phyloP scores from a whole-genome alignment of 2,329 filamentous ascomycete genomes.

The Fusarium irregulare region DNA sequence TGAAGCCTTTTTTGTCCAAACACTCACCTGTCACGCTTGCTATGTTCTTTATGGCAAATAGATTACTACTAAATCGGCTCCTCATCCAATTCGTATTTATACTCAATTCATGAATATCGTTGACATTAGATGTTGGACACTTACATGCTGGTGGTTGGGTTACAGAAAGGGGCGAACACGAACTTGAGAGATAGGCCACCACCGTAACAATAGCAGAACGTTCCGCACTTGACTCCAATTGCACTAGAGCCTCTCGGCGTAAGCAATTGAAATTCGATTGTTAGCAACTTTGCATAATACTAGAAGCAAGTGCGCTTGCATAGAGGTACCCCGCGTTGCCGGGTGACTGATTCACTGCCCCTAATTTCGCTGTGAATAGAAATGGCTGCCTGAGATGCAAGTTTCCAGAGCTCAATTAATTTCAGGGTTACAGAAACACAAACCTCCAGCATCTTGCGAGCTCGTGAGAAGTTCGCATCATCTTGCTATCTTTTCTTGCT shows the following conservation, averaged over 20 bases:
- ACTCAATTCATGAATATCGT: rapidly evolving
- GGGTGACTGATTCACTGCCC: neutral
- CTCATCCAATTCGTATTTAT: neutral
- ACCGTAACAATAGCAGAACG: neutral
- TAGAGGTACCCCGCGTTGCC: neutral
- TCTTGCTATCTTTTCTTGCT: neutral
- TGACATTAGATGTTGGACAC: neutral
- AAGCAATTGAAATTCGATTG: neutral
- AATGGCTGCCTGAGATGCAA: neutral
- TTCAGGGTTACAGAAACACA: neutral
- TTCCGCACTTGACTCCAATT: neutral
- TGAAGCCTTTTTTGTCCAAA: neutral
- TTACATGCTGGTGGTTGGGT: neutral
- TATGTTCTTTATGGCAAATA: rapidly evolving
- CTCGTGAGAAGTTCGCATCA: rapidly evolving
- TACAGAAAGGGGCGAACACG: neutral
- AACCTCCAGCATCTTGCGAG: neutral
- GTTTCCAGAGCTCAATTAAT: neutral
- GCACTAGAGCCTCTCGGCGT: neutral
- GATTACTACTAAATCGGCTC: rapidly evolving
- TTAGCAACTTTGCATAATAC: rapidly evolving
- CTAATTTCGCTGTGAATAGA: neutral
- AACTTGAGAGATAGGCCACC: neutral
- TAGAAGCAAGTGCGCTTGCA: neutral
- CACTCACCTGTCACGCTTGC: neutral